Evolutionary conservation across 1,284 basidiomycete genomes (phyloP).

Genomic region (Acaromyces ingoldii): DNA sequence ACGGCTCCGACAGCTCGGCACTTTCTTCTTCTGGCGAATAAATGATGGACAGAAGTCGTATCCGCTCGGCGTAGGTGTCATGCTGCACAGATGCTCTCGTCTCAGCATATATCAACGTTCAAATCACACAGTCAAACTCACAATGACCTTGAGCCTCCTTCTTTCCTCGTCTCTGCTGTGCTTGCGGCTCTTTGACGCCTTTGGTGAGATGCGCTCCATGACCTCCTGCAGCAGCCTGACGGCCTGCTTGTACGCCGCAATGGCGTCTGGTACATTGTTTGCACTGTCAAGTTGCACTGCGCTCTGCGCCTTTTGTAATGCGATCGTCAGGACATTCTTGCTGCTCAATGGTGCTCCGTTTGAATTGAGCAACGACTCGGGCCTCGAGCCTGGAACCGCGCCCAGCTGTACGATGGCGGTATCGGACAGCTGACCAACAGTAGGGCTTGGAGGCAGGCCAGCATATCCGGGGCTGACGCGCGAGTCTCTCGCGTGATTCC

Average conservation of each 20-base stretch:
- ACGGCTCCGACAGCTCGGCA: too few relatives aligned
- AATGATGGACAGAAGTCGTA: conserved; percentile 48
- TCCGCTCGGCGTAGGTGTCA: conserved; percentile 53
- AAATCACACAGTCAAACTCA: conserved; percentile 14
- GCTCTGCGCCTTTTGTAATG: conserved; percentile 52
- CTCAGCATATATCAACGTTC: not conserved
- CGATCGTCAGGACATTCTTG: conserved; percentile 53
- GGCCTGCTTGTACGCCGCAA: conserved; percentile 51
- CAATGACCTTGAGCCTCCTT: conserved; percentile 49
- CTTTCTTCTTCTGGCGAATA: conserved; percentile 20
- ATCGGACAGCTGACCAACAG: conserved; percentile 19
- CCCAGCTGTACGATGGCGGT: conserved; percentile 27
- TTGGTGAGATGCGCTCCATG: conserved; percentile 52
- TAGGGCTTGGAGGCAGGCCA: not conserved
- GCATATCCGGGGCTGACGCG: not conserved
- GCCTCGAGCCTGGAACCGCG: conserved; percentile 21
- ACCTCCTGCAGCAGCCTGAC: conserved; percentile 53
- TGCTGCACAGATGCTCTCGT: conserved; percentile 25
- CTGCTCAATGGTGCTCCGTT: conserved; percentile 35
- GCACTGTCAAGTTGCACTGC: conserved; percentile 53
- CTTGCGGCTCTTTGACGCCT: conserved; percentile 6
- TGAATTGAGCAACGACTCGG: conserved; percentile 32
- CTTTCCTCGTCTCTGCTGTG: conserved; percentile 50
- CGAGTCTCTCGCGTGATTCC: not conserved
- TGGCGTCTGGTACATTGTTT: conserved; percentile 52